Evolutionary conservation across 176 grass and related monocot genomes (phyloP), one percentile per base, ranked within the genome.

Genomic region (Musa schizocarpa): DNA sequence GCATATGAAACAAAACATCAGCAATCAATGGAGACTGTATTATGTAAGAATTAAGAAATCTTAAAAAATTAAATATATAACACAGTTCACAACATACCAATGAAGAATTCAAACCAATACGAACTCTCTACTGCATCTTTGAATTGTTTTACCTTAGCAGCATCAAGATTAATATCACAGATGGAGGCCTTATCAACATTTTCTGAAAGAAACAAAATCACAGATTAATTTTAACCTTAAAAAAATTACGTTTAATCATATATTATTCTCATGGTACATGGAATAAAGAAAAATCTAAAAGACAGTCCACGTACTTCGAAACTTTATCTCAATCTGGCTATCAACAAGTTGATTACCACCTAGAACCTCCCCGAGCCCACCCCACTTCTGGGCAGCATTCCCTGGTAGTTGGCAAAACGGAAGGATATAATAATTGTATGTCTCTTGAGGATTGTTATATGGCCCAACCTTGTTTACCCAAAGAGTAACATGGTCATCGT

Each of bases 401-500:
- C 88, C 95, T 63, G 86, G 83, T 77, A 71, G 84, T 78, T 89
- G 86, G 79, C 95, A 99, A 87, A 99, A 99, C 64, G 95, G 95
- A 67, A 99, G 91, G 79, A 63, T 92, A 76, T 99, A 99, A 66
- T 99, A 99, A 80, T 99, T 99, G 85, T 99, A 99, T 20, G 95
- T 99, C 56, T 99, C 95, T 80, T 99, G 95, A 34, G 95, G 95
- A 67, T 99, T 99, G 82, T 99, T 99, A 78, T 99, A 99, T 2
- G 95, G 95, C 27, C 95, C 95, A 70, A 99, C 95, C 82, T 99
- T 99, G 88, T 99, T 99, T 82, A 99, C 95, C 95, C 95, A 99
- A 14, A 99, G 91, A 68, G 82, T 94, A 51, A 99, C 86, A 0
- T 80, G 70, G 68, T 94, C 91, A 75, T 84, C 86, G 76, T 82